Evolutionary conservation across 2,329 filamentous ascomycete species (phyloP), one percentile per base, ranked within the genome.

Genomic region (Colletotrichum tamarilloi): DNA sequence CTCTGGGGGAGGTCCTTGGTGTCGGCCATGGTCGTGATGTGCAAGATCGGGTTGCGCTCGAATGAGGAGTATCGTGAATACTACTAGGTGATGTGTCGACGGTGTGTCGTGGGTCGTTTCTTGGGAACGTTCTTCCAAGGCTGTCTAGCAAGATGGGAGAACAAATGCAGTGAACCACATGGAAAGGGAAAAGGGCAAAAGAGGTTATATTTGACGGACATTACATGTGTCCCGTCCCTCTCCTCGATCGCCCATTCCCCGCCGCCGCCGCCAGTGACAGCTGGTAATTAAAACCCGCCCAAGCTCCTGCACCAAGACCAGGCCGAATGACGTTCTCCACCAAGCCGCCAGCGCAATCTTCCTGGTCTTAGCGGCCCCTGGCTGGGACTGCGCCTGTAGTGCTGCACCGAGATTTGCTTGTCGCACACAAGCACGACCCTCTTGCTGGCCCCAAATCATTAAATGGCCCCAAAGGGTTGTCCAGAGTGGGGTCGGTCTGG

Each of bases 1-100:
- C 87, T 83, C 72, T 87, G 83, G 58, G 87, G 87, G 76, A 87
- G 79, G 24, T 79, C 67, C 22, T 75, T 72, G 49, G 77, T 77
- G 28, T 77, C 79, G 22, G 82, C 80, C 56, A 82, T 83, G 26
- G 74, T 75, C 19, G 76, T 74, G 65, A 76, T 73, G 46, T 79
- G 68, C 80, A 82, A 80, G 59, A 32, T 77, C 63, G 57, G 49
- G 11, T 28, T 32, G 35, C 16, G 19, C 19, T 49, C 42, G 59
- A 30, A 42, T 53, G 35, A 46, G 24, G 30, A 19, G 46, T 38
- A 2, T 59, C 22, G 65, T n/a, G 46, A 22, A 14, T 42, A 3
- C 11, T 30, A 19, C 8, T 11, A 24, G n/a, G 35, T 26, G 22
- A 22, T 26, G 16, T 63, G 53, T 68, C n/a, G 67, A 26, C n/a